Conservation (phyloP, 169 alveolate species). For the Plasmodium malariae region DNA sequence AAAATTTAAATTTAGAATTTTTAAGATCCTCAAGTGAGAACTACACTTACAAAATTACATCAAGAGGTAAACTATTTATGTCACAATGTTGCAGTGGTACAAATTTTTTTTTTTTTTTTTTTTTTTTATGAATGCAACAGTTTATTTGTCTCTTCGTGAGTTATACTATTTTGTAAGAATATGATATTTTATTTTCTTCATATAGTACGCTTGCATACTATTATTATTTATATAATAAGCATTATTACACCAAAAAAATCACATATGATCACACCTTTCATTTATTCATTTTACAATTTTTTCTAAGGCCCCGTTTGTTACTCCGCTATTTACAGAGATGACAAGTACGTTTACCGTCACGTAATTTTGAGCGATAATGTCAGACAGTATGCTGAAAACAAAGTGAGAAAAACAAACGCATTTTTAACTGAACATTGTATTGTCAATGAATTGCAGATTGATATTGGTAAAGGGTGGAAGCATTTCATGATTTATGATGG, state of each 20-base stretch:
- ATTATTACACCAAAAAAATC: too few species aligned
- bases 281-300: too few species aligned
- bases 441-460: constrained; percentile 86
- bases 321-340: constrained; percentile 89
- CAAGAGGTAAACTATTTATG: constrained; percentile 46
- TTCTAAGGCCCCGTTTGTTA: constrained; percentile 88
- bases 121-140: too few species aligned
- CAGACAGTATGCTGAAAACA: constrained; percentile 87
- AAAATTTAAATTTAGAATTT: constrained; percentile 71
- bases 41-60: constrained; percentile 66
- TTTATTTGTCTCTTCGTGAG: too few species aligned
- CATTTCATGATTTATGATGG: constrained; percentile 90
- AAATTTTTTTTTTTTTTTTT: too few species aligned
- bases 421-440: constrained; percentile 88
- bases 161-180: too few species aligned
- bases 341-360: constrained; percentile 88
- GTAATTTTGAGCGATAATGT: constrained; percentile 88
- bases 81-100: too few species aligned
- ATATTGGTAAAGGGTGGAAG: constrained; percentile 90
- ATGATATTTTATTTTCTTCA: too few species aligned
- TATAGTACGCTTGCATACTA: too few species aligned
- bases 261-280: too few species aligned
- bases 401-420: constrained; percentile 83
- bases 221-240: too few species aligned
- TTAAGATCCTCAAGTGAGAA: constrained; percentile 54